Evolutionary conservation across 1,139 yeast genomes (phyloP).

Genomic region (Candida sp.): DNA sequence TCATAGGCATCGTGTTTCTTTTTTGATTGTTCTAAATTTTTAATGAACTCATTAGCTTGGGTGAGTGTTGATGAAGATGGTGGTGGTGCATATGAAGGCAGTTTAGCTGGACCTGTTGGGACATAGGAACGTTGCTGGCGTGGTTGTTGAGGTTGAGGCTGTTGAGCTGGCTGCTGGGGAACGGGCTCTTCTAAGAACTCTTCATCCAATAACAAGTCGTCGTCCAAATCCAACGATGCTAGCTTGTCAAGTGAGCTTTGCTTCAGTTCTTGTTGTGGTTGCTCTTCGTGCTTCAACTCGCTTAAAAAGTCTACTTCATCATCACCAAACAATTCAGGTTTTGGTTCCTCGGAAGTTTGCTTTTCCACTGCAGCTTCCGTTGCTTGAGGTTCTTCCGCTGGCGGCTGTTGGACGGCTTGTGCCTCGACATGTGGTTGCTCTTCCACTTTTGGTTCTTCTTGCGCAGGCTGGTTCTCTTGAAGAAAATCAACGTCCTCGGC

Average conservation of each 20-base stretch:
- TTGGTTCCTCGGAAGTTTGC: neutral
- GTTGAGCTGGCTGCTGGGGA: conserved; percentile 3
- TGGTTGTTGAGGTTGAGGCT: neutral
- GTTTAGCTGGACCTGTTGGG: conserved; percentile 7
- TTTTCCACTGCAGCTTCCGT: neutral
- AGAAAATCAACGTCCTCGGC: conserved; percentile 1
- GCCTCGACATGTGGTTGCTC: neutral
- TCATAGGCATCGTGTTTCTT: conserved; percentile 79
- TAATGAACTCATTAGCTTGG: conserved; percentile 13
- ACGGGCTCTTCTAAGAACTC: conserved; percentile 15
- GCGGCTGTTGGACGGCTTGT: neutral
- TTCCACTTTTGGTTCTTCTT: neutral
- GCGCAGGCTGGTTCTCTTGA: neutral
- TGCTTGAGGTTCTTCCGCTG: neutral
- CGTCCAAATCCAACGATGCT: conserved; percentile 18
- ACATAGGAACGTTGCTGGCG: conserved; percentile 8
- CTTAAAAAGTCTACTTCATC: conserved; percentile 7
- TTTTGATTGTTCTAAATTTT: conserved; percentile 48
- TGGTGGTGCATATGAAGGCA: conserved; percentile 4
- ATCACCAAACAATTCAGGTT: conserved; percentile 7
- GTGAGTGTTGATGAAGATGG: neutral
- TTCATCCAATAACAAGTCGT: conserved; percentile 19
- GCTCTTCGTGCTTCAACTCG: neutral
- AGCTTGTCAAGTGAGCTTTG: conserved; percentile 8
- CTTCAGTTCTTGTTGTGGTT: neutral